Evolutionary conservation across 1,284 basidiomycete genomes (phyloP).

Genomic region (Porphyrellus sp.): DNA sequence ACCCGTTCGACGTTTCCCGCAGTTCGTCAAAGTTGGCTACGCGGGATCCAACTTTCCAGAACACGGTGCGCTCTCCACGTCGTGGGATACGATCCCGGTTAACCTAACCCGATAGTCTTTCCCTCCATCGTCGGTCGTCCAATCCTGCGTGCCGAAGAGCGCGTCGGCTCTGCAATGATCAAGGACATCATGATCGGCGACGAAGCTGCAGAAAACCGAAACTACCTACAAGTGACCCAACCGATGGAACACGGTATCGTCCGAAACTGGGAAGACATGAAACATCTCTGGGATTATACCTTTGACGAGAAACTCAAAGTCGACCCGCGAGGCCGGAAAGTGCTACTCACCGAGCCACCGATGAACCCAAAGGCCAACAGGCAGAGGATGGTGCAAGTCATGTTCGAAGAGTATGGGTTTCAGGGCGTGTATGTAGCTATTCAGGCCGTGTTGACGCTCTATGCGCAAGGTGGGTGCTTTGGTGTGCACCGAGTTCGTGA

Average conservation of each 20-base stretch:
- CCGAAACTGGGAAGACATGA: constrained; percentile 99
- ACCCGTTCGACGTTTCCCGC: constrained; percentile 14
- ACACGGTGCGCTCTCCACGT: constrained; percentile 63
- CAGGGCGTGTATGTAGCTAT: constrained; percentile 96
- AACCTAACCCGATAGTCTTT: constrained; percentile 61
- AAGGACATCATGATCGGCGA: constrained; percentile 98
- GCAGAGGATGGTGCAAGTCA: constrained; percentile 94
- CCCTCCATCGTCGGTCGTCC: constrained; percentile 96
- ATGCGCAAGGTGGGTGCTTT: constrained; percentile 82
- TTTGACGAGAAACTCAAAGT: constrained; percentile 94
- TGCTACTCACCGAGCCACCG: constrained; percentile 97
- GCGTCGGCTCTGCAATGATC: constrained; percentile 78
- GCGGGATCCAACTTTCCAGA: constrained; percentile 99
- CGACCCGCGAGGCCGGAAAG: constrained; percentile 85
- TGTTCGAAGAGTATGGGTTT: constrained; percentile 99
- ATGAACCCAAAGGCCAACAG: constrained; percentile 98
- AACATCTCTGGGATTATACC: constrained; percentile 97
- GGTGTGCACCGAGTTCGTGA: neutral
- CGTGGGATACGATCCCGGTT: neutral
- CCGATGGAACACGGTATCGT: constrained; percentile 99
- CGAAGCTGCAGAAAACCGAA: constrained; percentile 91
- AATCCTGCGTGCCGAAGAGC: constrained; percentile 96
- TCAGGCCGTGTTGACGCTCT: constrained; percentile 96
- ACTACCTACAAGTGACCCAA: constrained; percentile 94
- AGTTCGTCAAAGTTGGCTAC: constrained; percentile 99